A percentile compares a stretch with the other conserved stretches of the same genome.
Conservation (phyloP, 176 grass and related monocot species). For the Oryza glaberrima region DNA sequence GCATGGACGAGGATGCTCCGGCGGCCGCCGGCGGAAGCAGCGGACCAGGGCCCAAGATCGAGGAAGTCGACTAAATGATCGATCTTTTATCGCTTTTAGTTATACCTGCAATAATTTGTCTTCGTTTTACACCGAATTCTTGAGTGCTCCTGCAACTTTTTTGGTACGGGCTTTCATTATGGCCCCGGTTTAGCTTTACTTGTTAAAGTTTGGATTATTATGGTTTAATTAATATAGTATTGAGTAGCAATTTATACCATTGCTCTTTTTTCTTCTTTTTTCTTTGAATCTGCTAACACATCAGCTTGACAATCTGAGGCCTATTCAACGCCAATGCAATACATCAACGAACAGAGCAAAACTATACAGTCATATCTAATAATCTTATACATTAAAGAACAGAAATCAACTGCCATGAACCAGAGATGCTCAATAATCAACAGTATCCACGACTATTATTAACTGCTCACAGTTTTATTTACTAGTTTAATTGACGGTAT, state of each 20-base stretch:
- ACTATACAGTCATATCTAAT: too few relatives aligned
- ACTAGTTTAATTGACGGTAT: neutral
- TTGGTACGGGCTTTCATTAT: neutral
- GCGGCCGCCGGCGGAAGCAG: constrained; percentile 50
- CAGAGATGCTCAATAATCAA: neutral
- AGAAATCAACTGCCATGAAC: too few relatives aligned
- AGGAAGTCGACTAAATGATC: constrained; percentile 78
- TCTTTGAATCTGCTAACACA: neutral
- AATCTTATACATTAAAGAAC: too few relatives aligned
- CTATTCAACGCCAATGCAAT: too few relatives aligned
- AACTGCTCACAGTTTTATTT: neutral
- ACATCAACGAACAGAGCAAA: too few relatives aligned
- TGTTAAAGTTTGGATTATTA: neutral
- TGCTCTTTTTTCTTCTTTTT: neutral
- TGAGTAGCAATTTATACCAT: too few relatives aligned
- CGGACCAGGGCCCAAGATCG: constrained; percentile 85
- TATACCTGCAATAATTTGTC: constrained; percentile 35
- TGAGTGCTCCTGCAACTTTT: constrained; percentile 33
- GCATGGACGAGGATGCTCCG: constrained; percentile 70
- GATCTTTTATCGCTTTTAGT: neutral
- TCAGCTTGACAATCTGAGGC: too few relatives aligned
- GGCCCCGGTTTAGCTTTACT: constrained; percentile 3
- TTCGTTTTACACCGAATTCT: neutral
- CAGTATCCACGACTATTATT: neutral
- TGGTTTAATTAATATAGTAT: neutral